Base-by-base conservation (phyloP, 2,329 filamentous ascomycete genomes). In the Coniochaeta sp. region DNA sequence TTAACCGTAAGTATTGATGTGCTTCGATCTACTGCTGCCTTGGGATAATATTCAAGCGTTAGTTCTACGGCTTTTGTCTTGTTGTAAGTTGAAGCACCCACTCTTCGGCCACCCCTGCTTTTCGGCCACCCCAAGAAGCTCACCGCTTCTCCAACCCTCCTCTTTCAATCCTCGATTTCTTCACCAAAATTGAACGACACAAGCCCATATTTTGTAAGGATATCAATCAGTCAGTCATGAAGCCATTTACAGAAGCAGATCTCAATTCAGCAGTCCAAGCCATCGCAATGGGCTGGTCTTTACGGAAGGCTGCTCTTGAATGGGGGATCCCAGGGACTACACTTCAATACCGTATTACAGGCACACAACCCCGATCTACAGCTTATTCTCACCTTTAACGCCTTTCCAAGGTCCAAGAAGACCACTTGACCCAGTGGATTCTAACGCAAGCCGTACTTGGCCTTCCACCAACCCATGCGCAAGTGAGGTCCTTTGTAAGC, bases 391-490 rank as follows among this genome's bases (percentile, higher is more conserved):
- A 26, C 6, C 20, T 16, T 14, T 30, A 51, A 22, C 14, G 38
- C 30, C 45, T 53, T 16, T 49, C 35, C 16, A 5, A 26, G 16
- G 16, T 24, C 12, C 32, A 54, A 24, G 47, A 56, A 40, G 46
- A 26, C 4, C 27, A 51, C 9, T 24, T 56, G 45, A 46, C 51
- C n/a, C 10, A 48, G 6, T 56, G 26, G 49, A 33, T 56, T 9
- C 13, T 26, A n/a, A 38, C 48, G 7, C 50, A 56, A 28, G 32
- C 48, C 31, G 46, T 46, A 13, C 31, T 56, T 16, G 50, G 55
- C n/a, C 47, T 54, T 2, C 51, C 24, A 22, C 51, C 30, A 33
- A 56, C 48, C 7, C 30, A 54, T 38, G 3, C 31, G 24, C 10
- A 56, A 27, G 16, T 54, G 2, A 52, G 42, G 14, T 32, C 48